Conservation (phyloP, 1,284 basidiomycete genomes). For the Phylloporus sp. region DNA sequence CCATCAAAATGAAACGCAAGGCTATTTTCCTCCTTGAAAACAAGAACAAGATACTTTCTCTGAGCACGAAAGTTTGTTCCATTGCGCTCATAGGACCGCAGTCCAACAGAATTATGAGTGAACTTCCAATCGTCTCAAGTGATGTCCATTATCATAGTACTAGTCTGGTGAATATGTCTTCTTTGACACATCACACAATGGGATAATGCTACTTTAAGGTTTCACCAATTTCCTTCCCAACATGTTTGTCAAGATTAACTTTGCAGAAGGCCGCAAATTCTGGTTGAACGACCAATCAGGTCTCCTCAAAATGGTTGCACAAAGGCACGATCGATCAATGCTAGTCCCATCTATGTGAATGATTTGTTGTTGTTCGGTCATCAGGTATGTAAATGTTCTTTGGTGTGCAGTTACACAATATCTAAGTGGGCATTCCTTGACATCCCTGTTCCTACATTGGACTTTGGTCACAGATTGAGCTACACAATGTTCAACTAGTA, state of each 20-base stretch:
- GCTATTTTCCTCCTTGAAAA: conserved; percentile 70
- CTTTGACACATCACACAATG: conserved; percentile 63
- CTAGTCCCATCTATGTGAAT: conserved; percentile 18
- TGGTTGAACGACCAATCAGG: conserved; percentile 57
- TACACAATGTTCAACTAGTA: conserved; percentile 31
- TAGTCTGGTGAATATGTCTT: conserved; percentile 76
- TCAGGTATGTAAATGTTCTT: conserved; percentile 15
- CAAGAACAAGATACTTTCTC: conserved; percentile 53
- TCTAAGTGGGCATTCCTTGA: conserved; percentile 25
- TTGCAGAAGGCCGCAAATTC: conserved; percentile 65
- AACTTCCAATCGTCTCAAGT: not conserved
- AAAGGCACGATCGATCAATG: conserved; percentile 24
- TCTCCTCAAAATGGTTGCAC: conserved; percentile 59
- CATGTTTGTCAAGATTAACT: conserved; percentile 59
- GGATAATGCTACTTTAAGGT: conserved; percentile 55
- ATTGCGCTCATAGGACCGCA: conserved; percentile 70
- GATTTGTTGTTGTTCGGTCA: conserved; percentile 23
- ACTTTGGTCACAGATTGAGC: conserved; percentile 28
- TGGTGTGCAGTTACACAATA: not conserved
- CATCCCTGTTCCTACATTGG: conserved; percentile 23
- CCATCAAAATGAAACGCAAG: conserved; percentile 61
- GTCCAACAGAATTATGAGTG: conserved; percentile 57
- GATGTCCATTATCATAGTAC: not conserved
- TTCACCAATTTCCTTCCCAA: conserved; percentile 58
- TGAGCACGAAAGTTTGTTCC: conserved; percentile 53